These are phyloP conservation scores for Meripilus lineatus DNA, from an alignment of 1,284 basidiomycete genomes.

Conservation along the genomic window DNA sequence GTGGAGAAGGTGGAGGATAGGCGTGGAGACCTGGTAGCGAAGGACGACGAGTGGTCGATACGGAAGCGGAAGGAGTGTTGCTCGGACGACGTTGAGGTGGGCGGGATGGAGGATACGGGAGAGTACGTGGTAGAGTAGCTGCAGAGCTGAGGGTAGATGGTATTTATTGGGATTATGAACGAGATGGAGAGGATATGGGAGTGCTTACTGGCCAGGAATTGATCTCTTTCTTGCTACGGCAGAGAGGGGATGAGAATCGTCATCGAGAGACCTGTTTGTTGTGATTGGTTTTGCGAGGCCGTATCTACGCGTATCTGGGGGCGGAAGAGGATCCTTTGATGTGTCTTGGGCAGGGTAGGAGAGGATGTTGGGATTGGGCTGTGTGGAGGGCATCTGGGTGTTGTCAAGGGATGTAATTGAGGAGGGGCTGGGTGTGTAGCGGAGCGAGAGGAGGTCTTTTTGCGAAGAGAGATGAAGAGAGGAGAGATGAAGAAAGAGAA, in stretches of 20 bases:
- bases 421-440: conserved; percentile 24
- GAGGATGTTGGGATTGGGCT: conserved; percentile 13
- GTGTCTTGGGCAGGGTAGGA: conserved; percentile 23
- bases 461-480: conserved; percentile 3
- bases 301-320: conserved; percentile 19
- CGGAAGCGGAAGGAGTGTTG: conserved; percentile 21
- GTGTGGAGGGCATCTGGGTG: conserved; percentile 22
- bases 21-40: conserved; percentile 3
- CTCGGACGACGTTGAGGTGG: conserved; percentile 21
- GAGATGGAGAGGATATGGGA: conserved; percentile 4
- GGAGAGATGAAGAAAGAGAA: conserved; percentile 6
- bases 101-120: conserved; percentile 16
- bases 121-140: conserved; percentile 17
- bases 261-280: conserved; percentile 16
- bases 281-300: conserved; percentile 23
- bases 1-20: conserved; percentile 5
- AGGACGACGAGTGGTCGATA: conserved; percentile 1
- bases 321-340: conserved; percentile 17
- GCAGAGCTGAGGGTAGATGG: conserved; percentile 1
- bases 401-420: conserved; percentile 19
- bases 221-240: conserved; percentile 22
- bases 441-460: conserved; percentile 26
- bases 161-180: background rate
- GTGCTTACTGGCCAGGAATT: conserved; percentile 26
- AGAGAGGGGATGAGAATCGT: conserved; percentile 17